phyloP scores from a whole-genome alignment of 306 rosid genomes.

The Trichosanthes cucumerina region DNA sequence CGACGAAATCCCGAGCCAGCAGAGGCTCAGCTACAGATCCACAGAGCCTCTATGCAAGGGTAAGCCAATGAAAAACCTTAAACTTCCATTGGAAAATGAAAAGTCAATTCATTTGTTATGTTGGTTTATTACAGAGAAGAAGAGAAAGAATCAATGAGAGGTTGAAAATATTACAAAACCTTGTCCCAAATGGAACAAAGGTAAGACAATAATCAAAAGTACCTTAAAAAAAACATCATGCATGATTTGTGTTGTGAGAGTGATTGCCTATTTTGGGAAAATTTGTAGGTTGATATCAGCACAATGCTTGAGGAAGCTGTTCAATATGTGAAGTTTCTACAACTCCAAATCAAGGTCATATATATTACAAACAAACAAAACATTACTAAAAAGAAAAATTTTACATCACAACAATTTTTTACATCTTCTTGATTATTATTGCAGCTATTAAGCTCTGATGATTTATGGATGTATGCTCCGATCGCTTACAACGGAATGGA shows the following conservation, averaged over 20 bases:
- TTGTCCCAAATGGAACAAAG: constrained; percentile 94
- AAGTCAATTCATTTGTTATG: background rate
- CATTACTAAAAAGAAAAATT: background rate
- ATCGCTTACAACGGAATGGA: constrained; percentile 86
- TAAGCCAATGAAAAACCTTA: constrained; percentile 10
- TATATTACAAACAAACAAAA: background rate
- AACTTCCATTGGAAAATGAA: background rate
- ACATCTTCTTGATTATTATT: background rate
- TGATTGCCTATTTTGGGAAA: constrained; percentile 4
- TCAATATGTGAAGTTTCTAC: constrained; percentile 76
- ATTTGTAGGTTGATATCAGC: constrained; percentile 77
- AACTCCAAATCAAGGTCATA: constrained; percentile 88
- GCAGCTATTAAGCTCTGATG: constrained; percentile 84
- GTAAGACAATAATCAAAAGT: constrained; percentile 19
- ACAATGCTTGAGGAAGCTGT: constrained; percentile 99
- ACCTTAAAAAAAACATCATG: background rate
- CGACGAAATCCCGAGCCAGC: constrained; percentile 37
- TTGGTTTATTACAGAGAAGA: constrained; percentile 51
- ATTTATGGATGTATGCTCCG: constrained; percentile 92
- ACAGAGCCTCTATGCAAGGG: constrained; percentile 83
- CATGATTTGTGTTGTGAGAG: background rate
- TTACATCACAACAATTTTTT: too few species aligned
- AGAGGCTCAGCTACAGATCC: constrained; percentile 71
- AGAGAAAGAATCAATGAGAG: constrained; percentile 95
- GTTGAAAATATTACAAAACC: constrained; percentile 59